Conservation (phyloP, 2,329 filamentous ascomycete species). For the Calonectria henricotiae region DNA sequence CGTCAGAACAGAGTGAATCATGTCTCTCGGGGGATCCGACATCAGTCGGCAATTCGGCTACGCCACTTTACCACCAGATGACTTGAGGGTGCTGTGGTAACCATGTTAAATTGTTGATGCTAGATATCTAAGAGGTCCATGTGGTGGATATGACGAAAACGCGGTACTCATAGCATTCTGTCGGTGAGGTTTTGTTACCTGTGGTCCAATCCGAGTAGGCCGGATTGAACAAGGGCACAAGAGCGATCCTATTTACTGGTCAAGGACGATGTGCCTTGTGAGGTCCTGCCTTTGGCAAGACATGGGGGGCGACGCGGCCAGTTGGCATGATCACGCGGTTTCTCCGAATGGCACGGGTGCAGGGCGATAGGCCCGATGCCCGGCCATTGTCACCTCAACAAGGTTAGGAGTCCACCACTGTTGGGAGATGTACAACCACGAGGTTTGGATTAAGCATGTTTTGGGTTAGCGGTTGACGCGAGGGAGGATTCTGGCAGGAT, state of each 20-base stretch:
- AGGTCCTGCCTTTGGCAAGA: slow-evolving; percentile 13
- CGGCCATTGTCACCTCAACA: slow-evolving; percentile 22
- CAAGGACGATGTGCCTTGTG: neutral
- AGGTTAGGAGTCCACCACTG: slow-evolving; percentile 1
- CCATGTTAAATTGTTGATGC: neutral
- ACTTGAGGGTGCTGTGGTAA: neutral
- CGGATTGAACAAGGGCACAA: slow-evolving; percentile 1
- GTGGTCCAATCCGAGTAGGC: slow-evolving; percentile 27
- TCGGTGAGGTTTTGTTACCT: slow-evolving; percentile 3
- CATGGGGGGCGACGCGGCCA: slow-evolving; percentile 29
- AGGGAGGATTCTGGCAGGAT: neutral
- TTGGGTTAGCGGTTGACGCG: neutral
- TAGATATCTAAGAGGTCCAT: neutral
- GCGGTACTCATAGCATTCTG: neutral
- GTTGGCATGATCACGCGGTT: slow-evolving; percentile 34
- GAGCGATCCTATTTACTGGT: neutral
- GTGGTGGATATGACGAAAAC: neutral
- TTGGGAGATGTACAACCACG: slow-evolving; percentile 2
- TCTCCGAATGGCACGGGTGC: neutral
- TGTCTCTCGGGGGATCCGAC: neutral
- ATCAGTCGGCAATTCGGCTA: no score
- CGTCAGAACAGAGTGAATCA: neutral
- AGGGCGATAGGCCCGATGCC: slow-evolving; percentile 14
- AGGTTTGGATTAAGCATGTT: slow-evolving; percentile 7
- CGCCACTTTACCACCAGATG: neutral